Evolutionary conservation across 805 yeast species (phyloP).

Genomic region (Debaryomyces hansenii): DNA sequence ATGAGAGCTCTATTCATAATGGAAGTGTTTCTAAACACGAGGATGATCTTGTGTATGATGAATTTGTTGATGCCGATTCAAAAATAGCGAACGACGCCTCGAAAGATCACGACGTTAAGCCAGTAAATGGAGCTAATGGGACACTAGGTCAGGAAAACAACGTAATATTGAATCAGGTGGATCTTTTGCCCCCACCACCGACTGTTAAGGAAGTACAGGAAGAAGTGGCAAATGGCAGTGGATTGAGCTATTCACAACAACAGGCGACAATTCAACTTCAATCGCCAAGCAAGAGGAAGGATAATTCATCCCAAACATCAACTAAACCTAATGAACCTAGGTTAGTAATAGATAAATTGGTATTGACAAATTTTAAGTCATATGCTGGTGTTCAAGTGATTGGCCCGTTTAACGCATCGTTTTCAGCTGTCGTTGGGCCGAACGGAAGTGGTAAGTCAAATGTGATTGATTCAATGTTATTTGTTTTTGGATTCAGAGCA

Average conservation of each 20-base stretch:
- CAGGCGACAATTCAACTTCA: constrained; percentile 21
- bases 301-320: constrained; percentile 8
- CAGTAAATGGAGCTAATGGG: background rate
- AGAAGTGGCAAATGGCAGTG: background rate
- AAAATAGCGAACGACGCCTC: background rate
- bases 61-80: background rate
- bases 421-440: constrained; percentile 97
- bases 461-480: constrained; percentile 92
- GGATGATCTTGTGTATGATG: background rate
- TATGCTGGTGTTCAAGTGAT: constrained; percentile 91
- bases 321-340: constrained; percentile 44
- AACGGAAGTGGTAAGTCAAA: constrained; percentile 98
- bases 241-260: constrained; percentile 29
- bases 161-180: background rate
- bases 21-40: background rate
- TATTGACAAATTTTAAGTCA: constrained; percentile 85
- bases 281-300: constrained; percentile 32
- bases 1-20: background rate
- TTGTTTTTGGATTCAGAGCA: constrained; percentile 97
- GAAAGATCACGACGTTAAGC: background rate
- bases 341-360: constrained; percentile 71
- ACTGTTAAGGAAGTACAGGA: background rate
- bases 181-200: background rate
- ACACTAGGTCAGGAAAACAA: background rate
- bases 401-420: constrained; percentile 93